Percentiles rank a stretch among this genome's conserved stretches.
Conservation (phyloP, 768 basidiomycete species). For the Tylopilus rubrobrunneus region DNA sequence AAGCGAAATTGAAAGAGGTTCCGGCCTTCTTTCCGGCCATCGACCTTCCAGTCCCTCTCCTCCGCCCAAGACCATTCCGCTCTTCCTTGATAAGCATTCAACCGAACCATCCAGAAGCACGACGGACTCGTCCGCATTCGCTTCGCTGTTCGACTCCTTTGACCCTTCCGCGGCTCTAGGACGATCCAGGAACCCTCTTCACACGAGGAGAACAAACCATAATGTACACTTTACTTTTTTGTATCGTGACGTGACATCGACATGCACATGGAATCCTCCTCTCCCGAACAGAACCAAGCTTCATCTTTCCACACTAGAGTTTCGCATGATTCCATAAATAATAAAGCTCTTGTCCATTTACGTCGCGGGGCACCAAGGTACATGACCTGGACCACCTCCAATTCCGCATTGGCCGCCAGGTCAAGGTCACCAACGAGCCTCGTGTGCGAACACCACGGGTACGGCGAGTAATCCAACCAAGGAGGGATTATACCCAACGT, state of each 20-base stretch:
- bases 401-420: background rate
- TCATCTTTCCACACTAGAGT: background rate
- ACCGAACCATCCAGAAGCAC: background rate
- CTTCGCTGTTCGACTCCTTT: conserved; percentile 2
- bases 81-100: background rate
- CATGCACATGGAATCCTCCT: conserved; percentile 3
- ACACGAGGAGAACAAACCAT: conserved; percentile 12
- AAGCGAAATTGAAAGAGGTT: conserved; percentile 24
- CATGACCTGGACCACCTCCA: background rate
- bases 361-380: background rate
- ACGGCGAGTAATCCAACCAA: background rate
- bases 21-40: conserved; percentile 11
- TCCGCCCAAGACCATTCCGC: background rate
- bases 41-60: background rate
- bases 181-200: conserved; percentile 28
- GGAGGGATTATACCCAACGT: background rate
- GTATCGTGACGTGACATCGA: conserved; percentile 20
- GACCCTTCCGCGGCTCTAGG: conserved; percentile 30
- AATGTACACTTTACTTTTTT: conserved; percentile 24
- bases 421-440: background rate
- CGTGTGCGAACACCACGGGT: conserved; percentile 3
- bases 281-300: conserved; percentile 2
- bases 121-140: background rate
- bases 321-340: conserved; percentile 7
- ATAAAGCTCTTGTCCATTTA: background rate